Evolutionary conservation across 306 rosid species (phyloP).

Genomic region (Castanea crenata): DNA sequence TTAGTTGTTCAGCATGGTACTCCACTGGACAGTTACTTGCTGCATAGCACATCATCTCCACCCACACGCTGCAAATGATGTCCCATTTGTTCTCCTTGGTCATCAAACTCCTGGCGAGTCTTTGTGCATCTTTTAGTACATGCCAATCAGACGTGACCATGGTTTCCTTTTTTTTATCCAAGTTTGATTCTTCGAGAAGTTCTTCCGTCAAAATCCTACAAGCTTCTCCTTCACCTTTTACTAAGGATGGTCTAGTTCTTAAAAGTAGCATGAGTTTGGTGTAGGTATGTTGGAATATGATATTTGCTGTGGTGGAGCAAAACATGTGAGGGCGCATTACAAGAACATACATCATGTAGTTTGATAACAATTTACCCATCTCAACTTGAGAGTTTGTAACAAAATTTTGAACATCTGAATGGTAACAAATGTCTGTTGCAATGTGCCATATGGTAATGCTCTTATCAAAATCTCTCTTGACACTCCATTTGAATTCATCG

Average conservation of each 20-base stretch:
- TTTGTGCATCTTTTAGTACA: slow-evolving; percentile 47
- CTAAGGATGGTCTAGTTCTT: slow-evolving; percentile 14
- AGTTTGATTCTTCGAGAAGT: slow-evolving; percentile 4
- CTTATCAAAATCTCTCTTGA: slow-evolving; percentile 53
- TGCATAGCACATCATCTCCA: slow-evolving; percentile 67
- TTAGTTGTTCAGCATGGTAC: slow-evolving; percentile 59
- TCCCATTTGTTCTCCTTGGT: slow-evolving; percentile 41
- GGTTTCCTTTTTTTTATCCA: slow-evolving; percentile 29
- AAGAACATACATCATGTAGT: slow-evolving; percentile 70
- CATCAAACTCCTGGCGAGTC: slow-evolving; percentile 43
- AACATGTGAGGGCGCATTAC: slow-evolving; percentile 53
- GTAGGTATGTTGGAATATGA: slow-evolving; percentile 39
- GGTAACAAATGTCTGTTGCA: slow-evolving; percentile 57
- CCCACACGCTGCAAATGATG: slow-evolving; percentile 56
- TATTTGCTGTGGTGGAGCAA: slow-evolving; percentile 39
- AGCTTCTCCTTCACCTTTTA: slow-evolving; percentile 37
- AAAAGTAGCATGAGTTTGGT: slow-evolving; percentile 29
- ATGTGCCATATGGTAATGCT: slow-evolving; percentile 66
- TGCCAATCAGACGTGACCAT: slow-evolving; percentile 49
- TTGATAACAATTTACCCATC: slow-evolving; percentile 39
- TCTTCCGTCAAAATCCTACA: slow-evolving; percentile 35
- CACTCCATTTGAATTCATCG: slow-evolving; percentile 34
- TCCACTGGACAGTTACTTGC: slow-evolving; percentile 51
- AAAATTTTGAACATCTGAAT: slow-evolving; percentile 6
- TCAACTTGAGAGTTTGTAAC: slow-evolving; percentile 7